Conservation (phyloP, 768 basidiomycete genomes). For the Phaeotremella skinneri region DNA sequence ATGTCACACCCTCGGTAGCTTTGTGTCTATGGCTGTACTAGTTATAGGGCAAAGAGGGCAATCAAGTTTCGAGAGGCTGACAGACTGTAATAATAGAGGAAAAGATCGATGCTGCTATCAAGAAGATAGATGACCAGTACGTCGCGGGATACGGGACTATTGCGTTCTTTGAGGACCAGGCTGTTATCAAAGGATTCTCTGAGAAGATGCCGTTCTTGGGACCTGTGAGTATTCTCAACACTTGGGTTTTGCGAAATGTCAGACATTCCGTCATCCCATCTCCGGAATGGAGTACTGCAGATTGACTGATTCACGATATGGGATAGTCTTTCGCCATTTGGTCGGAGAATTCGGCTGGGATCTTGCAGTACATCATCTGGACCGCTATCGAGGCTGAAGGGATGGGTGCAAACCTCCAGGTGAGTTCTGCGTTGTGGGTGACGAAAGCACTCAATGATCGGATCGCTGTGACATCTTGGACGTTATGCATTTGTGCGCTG, state of each 20-base stretch:
- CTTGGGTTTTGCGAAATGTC: not conserved
- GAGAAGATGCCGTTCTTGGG: conserved; percentile 39
- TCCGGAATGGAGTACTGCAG: not conserved
- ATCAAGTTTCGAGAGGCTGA: too few relatives aligned
- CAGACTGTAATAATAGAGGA: too few relatives aligned
- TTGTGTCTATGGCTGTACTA: too few relatives aligned
- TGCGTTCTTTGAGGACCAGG: conserved; percentile 52
- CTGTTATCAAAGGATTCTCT: conserved; percentile 37
- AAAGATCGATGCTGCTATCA: conserved; percentile 13
- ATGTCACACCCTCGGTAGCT: too few relatives aligned
- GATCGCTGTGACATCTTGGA: not conserved
- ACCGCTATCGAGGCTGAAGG: conserved; percentile 50
- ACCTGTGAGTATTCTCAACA: conserved; percentile 26
- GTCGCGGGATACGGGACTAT: conserved; percentile 50
- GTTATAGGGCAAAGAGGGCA: too few relatives aligned
- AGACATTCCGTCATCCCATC: not conserved
- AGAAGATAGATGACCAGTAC: conserved; percentile 38
- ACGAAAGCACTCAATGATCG: not conserved
- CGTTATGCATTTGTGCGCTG: not conserved
- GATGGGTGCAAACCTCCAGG: conserved; percentile 49
- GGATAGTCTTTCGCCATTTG: conserved; percentile 39
- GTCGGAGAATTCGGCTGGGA: conserved; percentile 47
- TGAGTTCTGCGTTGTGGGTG: not conserved
- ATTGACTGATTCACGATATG: not conserved
- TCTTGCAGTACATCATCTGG: conserved; percentile 51